Conservation (phyloP, 108 stramenopile genomes). For the Ochromonas danica region DNA sequence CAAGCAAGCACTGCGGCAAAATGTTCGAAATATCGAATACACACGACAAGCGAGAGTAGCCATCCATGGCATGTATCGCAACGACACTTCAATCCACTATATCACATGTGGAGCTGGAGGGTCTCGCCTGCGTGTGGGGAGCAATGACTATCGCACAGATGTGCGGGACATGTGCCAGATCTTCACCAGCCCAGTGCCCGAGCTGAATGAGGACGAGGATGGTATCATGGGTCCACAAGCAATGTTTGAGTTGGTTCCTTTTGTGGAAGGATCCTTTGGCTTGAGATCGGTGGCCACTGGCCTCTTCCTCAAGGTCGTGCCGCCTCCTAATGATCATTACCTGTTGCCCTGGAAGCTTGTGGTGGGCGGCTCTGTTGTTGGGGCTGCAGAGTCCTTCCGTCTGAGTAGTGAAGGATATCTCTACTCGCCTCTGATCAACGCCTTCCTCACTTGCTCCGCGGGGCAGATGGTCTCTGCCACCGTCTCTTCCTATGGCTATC, state of each 20-base stretch:
- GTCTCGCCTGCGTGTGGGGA: background rate
- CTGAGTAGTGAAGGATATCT: background rate
- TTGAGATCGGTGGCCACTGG: background rate
- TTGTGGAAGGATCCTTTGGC: constrained; percentile 8
- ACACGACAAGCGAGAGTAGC: background rate
- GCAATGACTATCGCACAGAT: constrained; percentile 31
- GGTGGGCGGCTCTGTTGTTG: background rate
- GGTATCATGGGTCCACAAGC: constrained; percentile 25
- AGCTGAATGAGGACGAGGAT: too few species aligned
- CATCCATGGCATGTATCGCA: background rate
- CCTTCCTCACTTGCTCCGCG: too few species aligned
- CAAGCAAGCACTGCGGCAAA: background rate
- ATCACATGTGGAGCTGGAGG: background rate
- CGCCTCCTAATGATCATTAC: background rate
- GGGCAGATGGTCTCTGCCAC: too few species aligned
- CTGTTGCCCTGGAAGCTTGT: constrained; percentile 22
- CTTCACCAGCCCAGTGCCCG: background rate
- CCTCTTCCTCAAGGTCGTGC: background rate
- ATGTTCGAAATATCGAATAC: background rate
- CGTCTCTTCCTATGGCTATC: too few species aligned
- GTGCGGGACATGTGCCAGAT: constrained; percentile 18
- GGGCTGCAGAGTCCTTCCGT: constrained; percentile 31
- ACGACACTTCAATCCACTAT: background rate
- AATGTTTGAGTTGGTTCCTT: constrained; percentile 9
- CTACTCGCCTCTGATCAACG: background rate